Conservation (phyloP, 495 filamentous ascomycete genomes). For the Aspergillus mulundensis region DNA sequence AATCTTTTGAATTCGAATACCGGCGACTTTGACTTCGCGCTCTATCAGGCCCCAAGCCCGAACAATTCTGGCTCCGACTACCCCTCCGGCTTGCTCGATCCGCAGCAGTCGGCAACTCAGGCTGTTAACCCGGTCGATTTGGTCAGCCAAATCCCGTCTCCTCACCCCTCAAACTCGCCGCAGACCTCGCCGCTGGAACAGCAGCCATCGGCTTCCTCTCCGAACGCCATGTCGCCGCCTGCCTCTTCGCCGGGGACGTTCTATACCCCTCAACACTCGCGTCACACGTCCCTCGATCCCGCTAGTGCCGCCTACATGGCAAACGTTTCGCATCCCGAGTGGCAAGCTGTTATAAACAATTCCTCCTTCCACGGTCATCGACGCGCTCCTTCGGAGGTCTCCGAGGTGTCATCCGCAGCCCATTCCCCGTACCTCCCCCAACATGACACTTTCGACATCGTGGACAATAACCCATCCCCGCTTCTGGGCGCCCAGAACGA, state of each 20-base stretch:
- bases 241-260: slow-evolving; percentile 50
- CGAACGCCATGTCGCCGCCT: slow-evolving; percentile 51
- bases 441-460: slow-evolving; percentile 71
- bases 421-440: slow-evolving; percentile 77
- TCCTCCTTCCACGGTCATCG: slow-evolving; percentile 69
- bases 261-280: slow-evolving; percentile 62
- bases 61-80: slow-evolving; percentile 32
- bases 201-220: slow-evolving; percentile 40
- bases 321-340: slow-evolving; percentile 48
- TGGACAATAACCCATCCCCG: slow-evolving; percentile 73
- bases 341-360: slow-evolving; percentile 62
- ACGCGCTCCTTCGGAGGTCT: slow-evolving; percentile 83
- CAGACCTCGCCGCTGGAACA: slow-evolving; percentile 63
- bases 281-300: slow-evolving; percentile 77
- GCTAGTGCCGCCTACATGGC: slow-evolving; percentile 67
- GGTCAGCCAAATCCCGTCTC: slow-evolving; percentile 67
- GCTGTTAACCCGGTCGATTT: slow-evolving; percentile 61
- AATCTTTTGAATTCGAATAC: slow-evolving; percentile 36
- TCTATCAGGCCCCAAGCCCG: slow-evolving; percentile 35
- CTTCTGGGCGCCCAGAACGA: slow-evolving; percentile 72
- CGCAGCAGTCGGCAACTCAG: slow-evolving; percentile 43
- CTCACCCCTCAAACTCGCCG: slow-evolving; percentile 65
- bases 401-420: slow-evolving; percentile 78
- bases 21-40: slow-evolving; percentile 37
- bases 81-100: slow-evolving; percentile 43